A percentile compares a stretch with the other conserved stretches of the same genome.
Evolutionary conservation across 2,329 filamentous ascomycete species (phyloP).

Genomic region (Acrodontium crateriforme): DNA sequence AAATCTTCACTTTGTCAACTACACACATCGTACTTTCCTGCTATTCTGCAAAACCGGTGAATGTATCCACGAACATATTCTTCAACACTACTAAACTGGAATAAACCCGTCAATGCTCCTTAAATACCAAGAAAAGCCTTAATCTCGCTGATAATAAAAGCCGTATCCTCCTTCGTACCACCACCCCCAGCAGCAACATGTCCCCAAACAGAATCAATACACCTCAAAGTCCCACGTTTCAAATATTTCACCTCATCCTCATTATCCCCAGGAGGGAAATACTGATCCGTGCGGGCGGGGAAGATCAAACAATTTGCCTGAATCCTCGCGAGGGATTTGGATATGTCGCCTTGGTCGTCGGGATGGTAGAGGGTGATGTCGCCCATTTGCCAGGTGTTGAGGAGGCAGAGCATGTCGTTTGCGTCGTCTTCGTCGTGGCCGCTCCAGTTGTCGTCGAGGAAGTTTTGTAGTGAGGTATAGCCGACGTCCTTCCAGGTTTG

Average conservation of each 20-base stretch:
- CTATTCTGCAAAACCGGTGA: too few species aligned
- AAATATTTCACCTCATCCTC: slow-evolving; percentile 24
- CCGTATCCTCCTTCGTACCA: slow-evolving; percentile 22
- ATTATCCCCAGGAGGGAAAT: slow-evolving; percentile 28
- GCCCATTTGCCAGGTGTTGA: slow-evolving; percentile 30
- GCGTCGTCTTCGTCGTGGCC: slow-evolving; percentile 16
- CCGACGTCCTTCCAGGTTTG: slow-evolving; percentile 24
- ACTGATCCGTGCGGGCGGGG: slow-evolving; percentile 27
- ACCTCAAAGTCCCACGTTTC: slow-evolving; percentile 17
- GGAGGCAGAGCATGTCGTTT: slow-evolving; percentile 25
- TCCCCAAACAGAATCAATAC: slow-evolving; percentile 28
- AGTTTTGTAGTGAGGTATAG: slow-evolving; percentile 18
- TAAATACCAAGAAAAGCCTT: slow-evolving; percentile 8
- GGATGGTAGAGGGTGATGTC: slow-evolving; percentile 23
- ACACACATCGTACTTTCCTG: too few species aligned
- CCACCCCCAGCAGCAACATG: slow-evolving; percentile 23
- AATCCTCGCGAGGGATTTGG: slow-evolving; percentile 23
- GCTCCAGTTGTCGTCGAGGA: slow-evolving; percentile 20
- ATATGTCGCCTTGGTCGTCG: slow-evolving; percentile 19
- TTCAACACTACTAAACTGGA: too few species aligned
- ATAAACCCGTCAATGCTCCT: background rate
- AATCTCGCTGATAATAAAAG: slow-evolving; percentile 16
- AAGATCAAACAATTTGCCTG: slow-evolving; percentile 26
- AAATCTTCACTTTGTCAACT: too few species aligned
- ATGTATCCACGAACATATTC: too few species aligned